Conservation (phyloP, 306 rosid species). For the Urtica urens region DNA sequence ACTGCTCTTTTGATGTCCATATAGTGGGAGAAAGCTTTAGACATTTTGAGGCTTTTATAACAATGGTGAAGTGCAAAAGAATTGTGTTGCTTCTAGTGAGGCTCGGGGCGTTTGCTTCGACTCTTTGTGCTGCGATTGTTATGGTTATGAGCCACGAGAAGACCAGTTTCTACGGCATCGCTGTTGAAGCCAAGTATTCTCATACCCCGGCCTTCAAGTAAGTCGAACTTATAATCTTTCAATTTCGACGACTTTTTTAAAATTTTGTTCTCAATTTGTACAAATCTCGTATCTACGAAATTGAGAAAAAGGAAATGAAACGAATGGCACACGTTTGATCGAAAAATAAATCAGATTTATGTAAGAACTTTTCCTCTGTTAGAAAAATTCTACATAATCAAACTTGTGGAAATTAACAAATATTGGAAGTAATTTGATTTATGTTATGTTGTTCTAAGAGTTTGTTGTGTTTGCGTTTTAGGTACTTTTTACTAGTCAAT, state of each 20-base stretch:
- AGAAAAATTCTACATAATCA: too few species aligned
- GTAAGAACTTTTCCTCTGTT: too few species aligned
- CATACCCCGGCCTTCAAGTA: conserved; percentile 60
- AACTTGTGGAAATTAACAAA: too few species aligned
- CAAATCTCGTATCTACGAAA: too few species aligned
- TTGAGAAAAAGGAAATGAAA: too few species aligned
- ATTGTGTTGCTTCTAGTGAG: conserved; percentile 38
- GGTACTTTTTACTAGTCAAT: conserved; percentile 68
- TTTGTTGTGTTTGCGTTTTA: conserved; percentile 6
- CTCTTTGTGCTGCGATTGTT: conserved; percentile 52
- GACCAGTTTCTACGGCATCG: conserved; percentile 20
- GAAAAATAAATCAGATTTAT: too few species aligned
- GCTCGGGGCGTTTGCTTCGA: conserved; percentile 55
- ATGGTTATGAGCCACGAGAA: conserved; percentile 71
- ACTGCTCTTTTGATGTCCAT: not conserved
- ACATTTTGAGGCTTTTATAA: too few species aligned
- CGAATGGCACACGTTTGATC: too few species aligned
- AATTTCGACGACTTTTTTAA: too few species aligned
- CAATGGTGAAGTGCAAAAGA: conserved; percentile 37
- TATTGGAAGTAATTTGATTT: too few species aligned
- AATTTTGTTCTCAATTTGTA: too few species aligned
- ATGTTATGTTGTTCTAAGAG: too few species aligned
- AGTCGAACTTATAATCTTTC: conserved; percentile 7
- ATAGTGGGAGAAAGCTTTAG: not conserved
- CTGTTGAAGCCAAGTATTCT: conserved; percentile 58